A percentile compares a stretch with the other conserved stretches of the same genome.
Evolutionary conservation across 73 alveolate genomes (phyloP).

Genomic region (Tetrahymena borealis): DNA sequence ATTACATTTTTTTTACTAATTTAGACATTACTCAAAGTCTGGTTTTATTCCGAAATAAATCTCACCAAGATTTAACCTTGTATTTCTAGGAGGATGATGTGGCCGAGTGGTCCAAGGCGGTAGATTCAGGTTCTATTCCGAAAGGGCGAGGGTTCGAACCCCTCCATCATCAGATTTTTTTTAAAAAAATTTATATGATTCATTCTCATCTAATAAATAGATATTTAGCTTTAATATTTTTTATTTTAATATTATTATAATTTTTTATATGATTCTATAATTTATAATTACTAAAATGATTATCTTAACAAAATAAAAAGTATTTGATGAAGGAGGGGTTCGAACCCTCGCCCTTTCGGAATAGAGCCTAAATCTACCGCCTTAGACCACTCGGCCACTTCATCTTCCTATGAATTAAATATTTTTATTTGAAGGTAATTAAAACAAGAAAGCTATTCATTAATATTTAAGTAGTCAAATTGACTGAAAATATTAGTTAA

Average conservation of each 20-base stretch:
- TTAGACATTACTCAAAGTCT: background rate
- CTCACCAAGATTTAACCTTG: background rate
- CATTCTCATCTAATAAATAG: too few relatives aligned
- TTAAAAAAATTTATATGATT: too few relatives aligned
- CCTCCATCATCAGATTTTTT: background rate
- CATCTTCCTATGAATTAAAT: background rate
- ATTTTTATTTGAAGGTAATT: too few relatives aligned
- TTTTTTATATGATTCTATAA: too few relatives aligned
- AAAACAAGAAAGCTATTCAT: too few relatives aligned
- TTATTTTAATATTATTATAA: too few relatives aligned
- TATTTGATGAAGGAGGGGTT: background rate
- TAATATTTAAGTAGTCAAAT: too few relatives aligned
- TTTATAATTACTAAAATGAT: background rate
- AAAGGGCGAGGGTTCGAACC: background rate
- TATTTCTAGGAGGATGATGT: background rate
- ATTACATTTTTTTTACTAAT: background rate
- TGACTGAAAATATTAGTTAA: too few relatives aligned
- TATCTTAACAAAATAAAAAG: too few relatives aligned
- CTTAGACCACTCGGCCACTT: background rate
- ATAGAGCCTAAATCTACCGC: background rate
- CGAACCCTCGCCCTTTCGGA: background rate
- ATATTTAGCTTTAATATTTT: too few relatives aligned
- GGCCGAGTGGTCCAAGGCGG: background rate
- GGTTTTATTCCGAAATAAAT: background rate
- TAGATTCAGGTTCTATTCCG: background rate